Percentiles rank a stretch among this genome's conserved stretches.
Conservation (phyloP, 768 basidiomycete genomes). For the Glaciozyma martinii region DNA sequence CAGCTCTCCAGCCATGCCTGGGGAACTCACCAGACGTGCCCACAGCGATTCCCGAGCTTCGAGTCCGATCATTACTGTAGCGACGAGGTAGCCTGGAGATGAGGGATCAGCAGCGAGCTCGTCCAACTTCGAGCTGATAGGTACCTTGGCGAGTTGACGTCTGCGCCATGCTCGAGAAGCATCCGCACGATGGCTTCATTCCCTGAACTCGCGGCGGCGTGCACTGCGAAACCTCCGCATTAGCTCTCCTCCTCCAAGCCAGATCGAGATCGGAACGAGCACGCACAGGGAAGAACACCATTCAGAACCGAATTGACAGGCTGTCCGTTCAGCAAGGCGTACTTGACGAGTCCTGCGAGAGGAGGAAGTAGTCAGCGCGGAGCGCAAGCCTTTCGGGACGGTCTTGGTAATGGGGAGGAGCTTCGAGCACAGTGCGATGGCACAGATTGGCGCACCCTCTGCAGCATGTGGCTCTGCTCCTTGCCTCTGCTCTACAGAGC, state of each 20-base stretch:
- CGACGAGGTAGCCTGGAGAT: slow-evolving; percentile 39
- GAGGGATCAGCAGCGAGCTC: neutral
- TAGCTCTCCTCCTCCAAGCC: no score
- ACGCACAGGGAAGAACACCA: slow-evolving; percentile 68
- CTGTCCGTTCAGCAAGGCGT: slow-evolving; percentile 86
- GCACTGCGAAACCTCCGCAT: slow-evolving; percentile 42
- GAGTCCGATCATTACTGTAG: slow-evolving; percentile 42
- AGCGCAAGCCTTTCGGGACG: neutral
- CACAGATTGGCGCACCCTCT: no score
- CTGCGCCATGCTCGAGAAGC: slow-evolving; percentile 88
- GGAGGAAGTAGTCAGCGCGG: neutral
- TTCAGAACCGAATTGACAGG: slow-evolving; percentile 93
- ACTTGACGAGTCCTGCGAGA: slow-evolving; percentile 65
- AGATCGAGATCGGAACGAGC: no score
- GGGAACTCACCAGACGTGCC: slow-evolving; percentile 48
- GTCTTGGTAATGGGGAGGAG: no score
- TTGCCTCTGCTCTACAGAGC: no score
- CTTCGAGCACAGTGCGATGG: no score
- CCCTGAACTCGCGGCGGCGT: slow-evolving; percentile 87
- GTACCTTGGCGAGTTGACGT: slow-evolving; percentile 89
- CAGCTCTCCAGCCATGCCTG: neutral
- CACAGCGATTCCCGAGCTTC: slow-evolving; percentile 30
- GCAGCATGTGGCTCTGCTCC: no score
- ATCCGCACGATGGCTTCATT: slow-evolving; percentile 77
- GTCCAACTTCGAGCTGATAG: slow-evolving; percentile 38